Base-by-base conservation (phyloP, 495 filamentous ascomycete species). In the Geoglossum glabrum region DNA sequence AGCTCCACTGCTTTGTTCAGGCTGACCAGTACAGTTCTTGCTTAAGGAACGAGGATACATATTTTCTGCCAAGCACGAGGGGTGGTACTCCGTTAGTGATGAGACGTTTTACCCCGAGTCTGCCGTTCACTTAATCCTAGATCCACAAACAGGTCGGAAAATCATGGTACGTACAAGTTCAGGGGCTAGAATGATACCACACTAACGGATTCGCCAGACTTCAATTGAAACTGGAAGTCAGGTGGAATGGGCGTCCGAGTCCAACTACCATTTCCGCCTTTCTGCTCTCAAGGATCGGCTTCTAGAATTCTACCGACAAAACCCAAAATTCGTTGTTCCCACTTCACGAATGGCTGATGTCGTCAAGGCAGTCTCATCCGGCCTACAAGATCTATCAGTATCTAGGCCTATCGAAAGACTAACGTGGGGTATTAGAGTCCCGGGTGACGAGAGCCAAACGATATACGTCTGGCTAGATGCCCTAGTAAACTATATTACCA, bases 381-480 rank as follows among this genome's bases (percentile, higher is more conserved):
- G 85, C 1, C 74, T 98, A 7, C 75, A 81, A 62, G 93, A 98
- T 69, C 74, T 98, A 11, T 94, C 87, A 4, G 78, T 98, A 26
- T 97, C 93, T 0, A 76, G 93, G 31, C 93, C 92, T 0, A 68
- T 74, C 15, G 78, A 84, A 55, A 76, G 92, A 34, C 69, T 97
- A 26, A 78, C 67, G 25, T 98, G 92, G 92, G 92, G 93, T 1
- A 90, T 98, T 56, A 82, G 77, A 6, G 90, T 95, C 36, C 92
- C 92, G 7, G 79, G 79, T 54, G 92, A 97, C 64, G 70, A 78
- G 0, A 78, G 71, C 19, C 93, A 97, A 69, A 96, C 90, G 1
- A 90, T 98, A 61, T 98, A 97, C 66, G 93, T 97, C 36, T 98
- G 92, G 92, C 76, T 98, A 3, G 93, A 97, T 70, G 92, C 92